phyloP scores from a whole-genome alignment of 116 monocot species.

The Papilionanthe hybrid region DNA sequence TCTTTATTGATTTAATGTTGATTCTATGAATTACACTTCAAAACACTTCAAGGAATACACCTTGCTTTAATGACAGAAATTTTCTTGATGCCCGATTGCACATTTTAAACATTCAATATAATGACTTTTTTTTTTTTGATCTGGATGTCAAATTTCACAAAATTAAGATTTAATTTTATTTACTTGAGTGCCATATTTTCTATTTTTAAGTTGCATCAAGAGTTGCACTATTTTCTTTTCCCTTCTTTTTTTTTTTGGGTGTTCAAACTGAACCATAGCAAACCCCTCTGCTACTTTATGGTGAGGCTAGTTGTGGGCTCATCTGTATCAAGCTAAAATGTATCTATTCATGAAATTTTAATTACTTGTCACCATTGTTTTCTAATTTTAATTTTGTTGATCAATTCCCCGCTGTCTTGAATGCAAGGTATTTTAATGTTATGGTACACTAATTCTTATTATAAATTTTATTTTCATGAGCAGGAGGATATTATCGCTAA shows the following conservation, averaged over 20 bases:
- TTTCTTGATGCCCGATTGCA: too few species aligned
- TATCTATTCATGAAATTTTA: background rate
- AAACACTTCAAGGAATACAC: too few species aligned
- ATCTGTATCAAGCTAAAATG: too few species aligned
- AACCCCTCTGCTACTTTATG: background rate
- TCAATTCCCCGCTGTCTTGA: background rate
- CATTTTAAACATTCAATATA: too few species aligned
- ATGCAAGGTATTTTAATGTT: background rate
- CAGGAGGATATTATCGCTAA: conserved; percentile 71
- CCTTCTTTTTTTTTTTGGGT: too few species aligned
- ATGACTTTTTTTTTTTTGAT: background rate
- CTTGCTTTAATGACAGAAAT: too few species aligned
- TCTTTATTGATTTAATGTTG: too few species aligned
- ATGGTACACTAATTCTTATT: background rate
- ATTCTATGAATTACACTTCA: too few species aligned
- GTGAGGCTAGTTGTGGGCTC: background rate
- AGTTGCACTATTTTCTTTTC: too few species aligned
- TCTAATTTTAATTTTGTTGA: background rate
- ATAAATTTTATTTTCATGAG: background rate
- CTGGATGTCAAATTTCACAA: background rate
- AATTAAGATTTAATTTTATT: too few species aligned
- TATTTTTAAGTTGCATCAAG: too few species aligned
- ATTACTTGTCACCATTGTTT: background rate
- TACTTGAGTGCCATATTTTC: background rate
- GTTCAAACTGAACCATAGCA: background rate